Evolutionary conservation across 2,329 filamentous ascomycete species (phyloP).

Genomic region (Sarocladiaceae sp.): DNA sequence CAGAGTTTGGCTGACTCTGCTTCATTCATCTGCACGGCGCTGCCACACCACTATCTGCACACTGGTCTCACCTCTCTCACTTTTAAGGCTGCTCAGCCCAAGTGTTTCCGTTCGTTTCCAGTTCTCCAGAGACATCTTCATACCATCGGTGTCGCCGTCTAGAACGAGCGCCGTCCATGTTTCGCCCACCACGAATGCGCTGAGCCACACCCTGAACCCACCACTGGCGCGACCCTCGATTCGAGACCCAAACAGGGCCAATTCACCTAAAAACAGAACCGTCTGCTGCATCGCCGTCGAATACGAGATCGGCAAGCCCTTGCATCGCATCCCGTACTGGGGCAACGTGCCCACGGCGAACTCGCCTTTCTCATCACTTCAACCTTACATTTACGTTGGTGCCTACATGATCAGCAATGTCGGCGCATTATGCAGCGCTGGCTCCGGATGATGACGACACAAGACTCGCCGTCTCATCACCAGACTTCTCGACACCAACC

Average conservation of each 20-base stretch:
- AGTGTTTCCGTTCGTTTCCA: background rate
- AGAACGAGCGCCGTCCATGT: background rate
- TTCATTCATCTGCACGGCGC: background rate
- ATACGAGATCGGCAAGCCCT: conserved; percentile 6
- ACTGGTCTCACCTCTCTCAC: background rate
- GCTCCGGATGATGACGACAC: conserved; percentile 8
- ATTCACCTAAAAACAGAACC: conserved; percentile 6
- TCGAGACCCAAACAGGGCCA: conserved; percentile 4
- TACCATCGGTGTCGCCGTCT: background rate
- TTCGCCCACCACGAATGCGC: conserved; percentile 7
- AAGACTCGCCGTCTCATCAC: conserved; percentile 1
- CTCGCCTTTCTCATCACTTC: background rate
- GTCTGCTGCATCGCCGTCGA: background rate
- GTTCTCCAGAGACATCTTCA: conserved; percentile 5
- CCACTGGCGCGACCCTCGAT: conserved; percentile 2
- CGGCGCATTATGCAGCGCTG: conserved; percentile 2
- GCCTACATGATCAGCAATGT: conserved; percentile 7
- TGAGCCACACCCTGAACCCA: conserved; percentile 9
- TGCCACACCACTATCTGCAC: background rate
- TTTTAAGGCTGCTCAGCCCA: background rate
- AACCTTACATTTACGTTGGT: background rate
- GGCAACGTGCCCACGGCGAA: conserved; percentile 1
- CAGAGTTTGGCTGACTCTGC: conserved; percentile 1
- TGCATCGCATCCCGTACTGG: background rate
- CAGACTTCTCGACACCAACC: conserved; percentile 1